phyloP scores from a whole-genome alignment of 2,329 filamentous ascomycete species.

The Sclerotinia minor region DNA sequence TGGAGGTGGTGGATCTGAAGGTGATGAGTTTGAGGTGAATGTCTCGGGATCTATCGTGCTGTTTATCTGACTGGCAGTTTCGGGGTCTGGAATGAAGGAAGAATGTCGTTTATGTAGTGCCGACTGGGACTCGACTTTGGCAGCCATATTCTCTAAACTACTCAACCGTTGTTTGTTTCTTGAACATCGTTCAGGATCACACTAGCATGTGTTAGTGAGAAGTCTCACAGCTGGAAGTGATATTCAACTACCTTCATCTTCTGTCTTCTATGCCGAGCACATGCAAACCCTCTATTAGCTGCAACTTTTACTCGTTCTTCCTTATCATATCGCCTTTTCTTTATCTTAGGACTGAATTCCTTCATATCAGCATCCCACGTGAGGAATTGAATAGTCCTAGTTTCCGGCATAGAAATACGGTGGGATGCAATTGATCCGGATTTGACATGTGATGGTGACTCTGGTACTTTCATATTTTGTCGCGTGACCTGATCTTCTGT shows the following conservation, averaged over 20 bases:
- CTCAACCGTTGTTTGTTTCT: conserved; percentile 24
- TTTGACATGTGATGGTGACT: conserved; percentile 16
- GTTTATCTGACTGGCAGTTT: conserved; percentile 12
- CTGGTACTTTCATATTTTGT: conserved; percentile 7
- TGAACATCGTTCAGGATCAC: conserved; percentile 25
- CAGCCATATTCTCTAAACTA: conserved; percentile 20
- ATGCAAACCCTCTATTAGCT: conserved; percentile 31
- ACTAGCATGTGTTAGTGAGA: conserved; percentile 11
- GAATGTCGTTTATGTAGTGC: conserved; percentile 16
- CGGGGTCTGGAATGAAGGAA: conserved; percentile 17
- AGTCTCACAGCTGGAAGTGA: background rate
- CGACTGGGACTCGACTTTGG: conserved; percentile 12
- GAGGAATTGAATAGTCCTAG: conserved; percentile 17
- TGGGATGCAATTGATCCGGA: conserved; percentile 9
- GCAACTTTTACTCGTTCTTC: conserved; percentile 30
- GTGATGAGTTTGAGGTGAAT: conserved; percentile 6
- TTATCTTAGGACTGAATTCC: conserved; percentile 24
- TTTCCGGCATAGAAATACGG: conserved; percentile 21
- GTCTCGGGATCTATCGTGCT: conserved; percentile 7
- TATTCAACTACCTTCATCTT: conserved; percentile 29
- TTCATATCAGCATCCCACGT: conserved; percentile 29
- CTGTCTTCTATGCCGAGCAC: conserved; percentile 28
- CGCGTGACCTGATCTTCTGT: conserved; percentile 16
- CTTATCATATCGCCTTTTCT: conserved; percentile 28
- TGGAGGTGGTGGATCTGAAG: background rate